Evolutionary conservation across 768 basidiomycete genomes (phyloP).

Genomic region (Boletus rubroflammeus): DNA sequence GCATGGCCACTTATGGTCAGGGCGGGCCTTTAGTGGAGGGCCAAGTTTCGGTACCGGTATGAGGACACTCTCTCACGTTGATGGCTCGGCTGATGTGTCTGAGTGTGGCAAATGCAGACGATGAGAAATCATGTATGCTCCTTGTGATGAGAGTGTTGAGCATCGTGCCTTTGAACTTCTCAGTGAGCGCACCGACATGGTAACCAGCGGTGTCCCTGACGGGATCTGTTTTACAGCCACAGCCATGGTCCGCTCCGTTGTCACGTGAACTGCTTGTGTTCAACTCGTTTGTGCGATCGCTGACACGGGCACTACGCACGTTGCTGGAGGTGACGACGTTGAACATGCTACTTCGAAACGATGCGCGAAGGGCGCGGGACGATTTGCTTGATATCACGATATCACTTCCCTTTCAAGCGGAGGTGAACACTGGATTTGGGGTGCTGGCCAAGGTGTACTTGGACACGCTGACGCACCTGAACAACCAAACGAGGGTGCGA

Average conservation of each 20-base stretch:
- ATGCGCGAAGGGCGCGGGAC: conserved; percentile 82
- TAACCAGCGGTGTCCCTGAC: conserved; percentile 1
- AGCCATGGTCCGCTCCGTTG: conserved; percentile 93
- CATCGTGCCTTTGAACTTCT: conserved; percentile 92
- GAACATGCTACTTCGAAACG: conserved; percentile 89
- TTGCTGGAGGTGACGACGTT: conserved; percentile 87
- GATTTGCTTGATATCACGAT: conserved; percentile 91
- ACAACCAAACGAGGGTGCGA: conserved; percentile 71
- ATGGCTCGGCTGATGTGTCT: conserved; percentile 22
- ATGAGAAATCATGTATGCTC: conserved; percentile 91
- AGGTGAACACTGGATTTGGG: conserved; percentile 97
- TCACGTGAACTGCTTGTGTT: conserved; percentile 96
- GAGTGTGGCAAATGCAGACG: conserved; percentile 49
- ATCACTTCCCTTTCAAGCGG: conserved; percentile 90
- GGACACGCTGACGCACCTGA: conserved; percentile 86
- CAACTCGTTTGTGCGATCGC: conserved; percentile 93
- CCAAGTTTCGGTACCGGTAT: conserved; percentile 90
- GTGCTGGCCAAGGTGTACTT: conserved; percentile 96
- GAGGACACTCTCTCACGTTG: conserved; percentile 34
- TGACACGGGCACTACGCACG: conserved; percentile 86
- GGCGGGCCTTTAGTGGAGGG: conserved; percentile 86
- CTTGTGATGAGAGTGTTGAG: conserved; percentile 95
- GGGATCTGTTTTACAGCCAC: conserved; percentile 47
- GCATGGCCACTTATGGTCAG: conserved; percentile 90
- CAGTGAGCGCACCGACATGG: conserved; percentile 46